Evolutionary conservation across 2,329 filamentous ascomycete species (phyloP), one percentile per base, ranked within the genome.

Genomic region (Cordyceps pruinosa): DNA sequence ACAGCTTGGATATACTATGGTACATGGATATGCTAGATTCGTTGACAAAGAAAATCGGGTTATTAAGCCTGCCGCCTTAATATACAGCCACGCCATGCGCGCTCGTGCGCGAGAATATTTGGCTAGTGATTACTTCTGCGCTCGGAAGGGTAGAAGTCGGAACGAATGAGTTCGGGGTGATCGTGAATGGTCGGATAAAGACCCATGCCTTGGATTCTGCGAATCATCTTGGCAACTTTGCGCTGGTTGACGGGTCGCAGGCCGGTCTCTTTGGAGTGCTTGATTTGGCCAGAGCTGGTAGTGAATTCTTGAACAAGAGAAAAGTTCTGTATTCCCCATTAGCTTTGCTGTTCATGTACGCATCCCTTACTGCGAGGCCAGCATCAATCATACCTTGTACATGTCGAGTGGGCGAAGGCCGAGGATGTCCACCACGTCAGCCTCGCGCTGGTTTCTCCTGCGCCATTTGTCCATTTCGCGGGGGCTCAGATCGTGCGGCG

Each of bases 171-270:
- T 71, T 95, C 89, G 4, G 94, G 94, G 74, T 99, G 94, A 63
- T 79, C 78, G 75, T 99, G 89, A 56, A 95, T 87, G 70, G 87
- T 95, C 25, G 94, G 94, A 81, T 97, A 91, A 60, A 97, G 77
- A 17, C 94, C 94, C 68, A 97, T 81, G 1, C 92, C 94, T 66
- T 97, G 87, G 21, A 89, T 87, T 65, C 94, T 83, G 63, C 94
- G 80, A 66, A 99, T 88, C 54, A 95, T 93, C 78, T 95, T 97
- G 61, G 93, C 89, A 69, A 99, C 85, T 75, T 88, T 91, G 64
- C 94, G 82, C 77, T 99, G 94, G 77, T 97, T 97, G 63, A 89
- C 87, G 3, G 89, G 88, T 58, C 90, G 82, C 60, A 99, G 77
- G 15, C 90, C 90, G 0, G 92, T 97, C 25, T 86, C 77, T 6